Evolutionary conservation across 2,329 filamentous ascomycete species (phyloP).

Genomic region (Rhinocladiella mackenziei): DNA sequence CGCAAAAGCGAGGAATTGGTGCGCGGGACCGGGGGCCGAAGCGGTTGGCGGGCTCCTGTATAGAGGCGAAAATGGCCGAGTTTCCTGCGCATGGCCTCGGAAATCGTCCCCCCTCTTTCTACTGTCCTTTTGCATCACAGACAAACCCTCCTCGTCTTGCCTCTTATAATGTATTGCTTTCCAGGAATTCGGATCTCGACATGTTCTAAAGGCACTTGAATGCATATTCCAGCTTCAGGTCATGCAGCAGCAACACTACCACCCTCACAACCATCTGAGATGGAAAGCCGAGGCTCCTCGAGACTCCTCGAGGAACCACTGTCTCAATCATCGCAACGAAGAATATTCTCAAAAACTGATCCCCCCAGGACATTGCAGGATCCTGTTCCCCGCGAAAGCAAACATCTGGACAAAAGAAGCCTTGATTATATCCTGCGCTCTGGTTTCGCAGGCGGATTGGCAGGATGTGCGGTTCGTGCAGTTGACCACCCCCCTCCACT

Average conservation of each 20-base stretch:
- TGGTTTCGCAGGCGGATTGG: constrained; percentile 80
- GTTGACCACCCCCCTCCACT: constrained; percentile 3
- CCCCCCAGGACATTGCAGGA: constrained; percentile 47
- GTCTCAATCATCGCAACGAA: constrained; percentile 29
- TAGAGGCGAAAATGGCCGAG: neutral
- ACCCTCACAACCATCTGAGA: constrained; percentile 43
- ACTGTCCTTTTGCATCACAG: neutral
- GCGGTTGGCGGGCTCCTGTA: too few species aligned
- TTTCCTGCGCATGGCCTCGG: neutral
- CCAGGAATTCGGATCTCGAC: neutral
- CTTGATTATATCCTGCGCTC: constrained; percentile 80
- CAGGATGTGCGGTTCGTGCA: constrained; percentile 78
- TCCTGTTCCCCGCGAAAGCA: constrained; percentile 31
- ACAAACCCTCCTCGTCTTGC: neutral
- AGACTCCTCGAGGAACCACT: constrained; percentile 32
- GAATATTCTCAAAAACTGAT: constrained; percentile 51
- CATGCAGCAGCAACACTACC: constrained; percentile 44
- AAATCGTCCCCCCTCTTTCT: neutral
- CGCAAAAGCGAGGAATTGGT: too few species aligned
- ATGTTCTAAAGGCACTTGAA: constrained; percentile 36
- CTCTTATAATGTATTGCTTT: too few species aligned
- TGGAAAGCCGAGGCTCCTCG: constrained; percentile 43
- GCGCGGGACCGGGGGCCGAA: too few species aligned
- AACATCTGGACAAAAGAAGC: constrained; percentile 64
- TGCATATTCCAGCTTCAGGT: constrained; percentile 54